Evolutionary conservation across 2,329 filamentous ascomycete genomes (phyloP).

Genomic region (Sarocladium kiliense): DNA sequence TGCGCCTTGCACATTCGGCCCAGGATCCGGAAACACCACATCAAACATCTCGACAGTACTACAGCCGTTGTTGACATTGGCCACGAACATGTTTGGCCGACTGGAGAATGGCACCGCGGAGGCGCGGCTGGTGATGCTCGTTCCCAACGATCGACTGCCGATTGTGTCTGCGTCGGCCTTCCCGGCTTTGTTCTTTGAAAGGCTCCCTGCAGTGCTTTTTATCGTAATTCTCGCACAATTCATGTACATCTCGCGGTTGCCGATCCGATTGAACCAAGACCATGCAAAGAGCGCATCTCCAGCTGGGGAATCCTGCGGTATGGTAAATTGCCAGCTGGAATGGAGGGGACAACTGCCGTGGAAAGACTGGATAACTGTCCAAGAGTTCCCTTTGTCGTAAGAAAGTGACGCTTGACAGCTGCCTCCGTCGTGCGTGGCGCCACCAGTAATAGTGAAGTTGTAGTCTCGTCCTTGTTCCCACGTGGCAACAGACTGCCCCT

Average conservation of each 20-base stretch:
- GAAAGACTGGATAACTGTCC: constrained; percentile 55
- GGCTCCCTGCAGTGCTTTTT: not conserved
- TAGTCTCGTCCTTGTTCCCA: constrained; percentile 56
- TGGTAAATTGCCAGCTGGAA: constrained; percentile 52
- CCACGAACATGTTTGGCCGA: constrained; percentile 56
- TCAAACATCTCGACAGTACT: constrained; percentile 46
- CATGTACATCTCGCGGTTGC: constrained; percentile 75
- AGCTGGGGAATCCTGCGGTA: constrained; percentile 53
- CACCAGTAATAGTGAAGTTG: constrained; percentile 54
- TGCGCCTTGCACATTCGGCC: constrained; percentile 34
- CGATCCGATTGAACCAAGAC: constrained; percentile 70
- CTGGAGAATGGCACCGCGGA: not conserved
- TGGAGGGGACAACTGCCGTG: constrained; percentile 41
- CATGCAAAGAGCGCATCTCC: constrained; percentile 51
- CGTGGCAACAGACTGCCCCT: constrained; percentile 47
- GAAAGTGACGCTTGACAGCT: constrained; percentile 69
- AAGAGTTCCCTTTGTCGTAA: constrained; percentile 61
- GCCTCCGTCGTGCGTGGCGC: constrained; percentile 57
- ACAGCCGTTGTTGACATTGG: constrained; percentile 56
- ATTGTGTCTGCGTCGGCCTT: not conserved
- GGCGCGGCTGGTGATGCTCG: not conserved
- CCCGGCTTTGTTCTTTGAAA: not conserved
- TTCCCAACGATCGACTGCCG: no score
- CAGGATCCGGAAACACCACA: constrained; percentile 56
- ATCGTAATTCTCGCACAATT: constrained; percentile 60